Percentiles rank a stretch among this genome's conserved stretches.
These are phyloP conservation scores for Dunaliella primolecta DNA, from an alignment of 139 green algal species.

Conservation along the genomic window DNA sequence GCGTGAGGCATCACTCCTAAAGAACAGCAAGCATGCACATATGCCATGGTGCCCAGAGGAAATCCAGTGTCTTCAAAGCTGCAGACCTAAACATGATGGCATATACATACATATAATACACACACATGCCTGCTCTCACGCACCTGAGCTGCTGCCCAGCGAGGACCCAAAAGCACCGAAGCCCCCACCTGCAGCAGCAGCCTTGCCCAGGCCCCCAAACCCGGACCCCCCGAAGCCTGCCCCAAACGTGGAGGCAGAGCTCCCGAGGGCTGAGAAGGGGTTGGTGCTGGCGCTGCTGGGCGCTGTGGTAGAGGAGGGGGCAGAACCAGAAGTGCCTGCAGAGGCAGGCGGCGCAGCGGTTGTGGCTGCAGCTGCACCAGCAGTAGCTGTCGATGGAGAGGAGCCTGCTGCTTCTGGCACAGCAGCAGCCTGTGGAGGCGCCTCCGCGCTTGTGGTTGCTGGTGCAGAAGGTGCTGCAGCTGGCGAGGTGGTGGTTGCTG, in stretches of 20 bases:
- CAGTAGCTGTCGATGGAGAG: too few relatives aligned
- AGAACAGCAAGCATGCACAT: too few relatives aligned
- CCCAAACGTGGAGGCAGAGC: conserved; percentile 3
- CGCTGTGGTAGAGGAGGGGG: neutral
- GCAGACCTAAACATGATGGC: too few relatives aligned
- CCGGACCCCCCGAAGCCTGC: neutral
- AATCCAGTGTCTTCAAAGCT: too few relatives aligned
- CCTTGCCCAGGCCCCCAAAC: neutral
- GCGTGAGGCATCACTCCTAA: too few relatives aligned
- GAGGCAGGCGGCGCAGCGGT: neutral
- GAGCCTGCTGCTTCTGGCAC: neutral
- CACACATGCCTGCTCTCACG: neutral
- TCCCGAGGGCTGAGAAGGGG: neutral
- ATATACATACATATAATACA: too few relatives aligned
- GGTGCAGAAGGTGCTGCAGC: too few relatives aligned
- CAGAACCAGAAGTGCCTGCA: neutral
- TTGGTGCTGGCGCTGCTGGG: neutral
- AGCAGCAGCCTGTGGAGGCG: neutral
- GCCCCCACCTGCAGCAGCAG: neutral
- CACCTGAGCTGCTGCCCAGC: neutral
- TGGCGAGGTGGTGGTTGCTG: neutral
- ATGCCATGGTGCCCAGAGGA: too few relatives aligned
- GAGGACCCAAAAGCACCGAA: neutral
- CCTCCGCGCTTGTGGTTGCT: too few relatives aligned
- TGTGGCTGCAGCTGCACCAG: neutral